Conservation (phyloP, 2,329 filamentous ascomycete species). For the Hymenoscyphus occultus region DNA sequence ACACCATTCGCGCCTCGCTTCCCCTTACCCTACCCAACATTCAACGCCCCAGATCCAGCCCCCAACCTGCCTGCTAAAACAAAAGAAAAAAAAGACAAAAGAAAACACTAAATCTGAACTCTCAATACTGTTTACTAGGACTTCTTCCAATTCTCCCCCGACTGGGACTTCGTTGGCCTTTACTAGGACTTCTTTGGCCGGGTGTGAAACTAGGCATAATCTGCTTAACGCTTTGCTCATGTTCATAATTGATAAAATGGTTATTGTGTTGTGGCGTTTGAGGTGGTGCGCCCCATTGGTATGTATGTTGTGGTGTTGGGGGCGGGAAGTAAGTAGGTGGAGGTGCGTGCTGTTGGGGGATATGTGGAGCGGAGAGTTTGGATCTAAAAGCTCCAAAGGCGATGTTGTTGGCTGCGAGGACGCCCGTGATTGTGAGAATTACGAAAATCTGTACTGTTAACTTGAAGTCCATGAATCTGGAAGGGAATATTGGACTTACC, state of each 20-base stretch:
- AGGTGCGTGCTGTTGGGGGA: slow-evolving; percentile 11
- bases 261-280: slow-evolving; percentile 27
- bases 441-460: slow-evolving; percentile 46
- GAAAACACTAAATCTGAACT: background rate
- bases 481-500: slow-evolving; percentile 42
- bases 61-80: background rate
- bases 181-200: slow-evolving; percentile 32
- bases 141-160: slow-evolving; percentile 23
- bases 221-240: slow-evolving; percentile 22
- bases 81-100: background rate
- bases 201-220: slow-evolving; percentile 34
- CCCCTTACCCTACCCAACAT: no score
- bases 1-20: background rate
- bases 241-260: slow-evolving; percentile 22
- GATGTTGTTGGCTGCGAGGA: slow-evolving; percentile 51
- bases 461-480: slow-evolving; percentile 15
- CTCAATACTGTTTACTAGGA: slow-evolving; percentile 16
- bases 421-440: slow-evolving; percentile 47
- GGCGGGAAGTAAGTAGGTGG: slow-evolving; percentile 32
- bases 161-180: slow-evolving; percentile 29
- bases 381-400: slow-evolving; percentile 40
- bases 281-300: slow-evolving; percentile 31
- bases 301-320: slow-evolving; percentile 23
- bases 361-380: slow-evolving; percentile 30
- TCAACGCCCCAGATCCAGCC: background rate